Base-by-base conservation (phyloP, 352 stramenopile species). In the Pythium sp. region DNA sequence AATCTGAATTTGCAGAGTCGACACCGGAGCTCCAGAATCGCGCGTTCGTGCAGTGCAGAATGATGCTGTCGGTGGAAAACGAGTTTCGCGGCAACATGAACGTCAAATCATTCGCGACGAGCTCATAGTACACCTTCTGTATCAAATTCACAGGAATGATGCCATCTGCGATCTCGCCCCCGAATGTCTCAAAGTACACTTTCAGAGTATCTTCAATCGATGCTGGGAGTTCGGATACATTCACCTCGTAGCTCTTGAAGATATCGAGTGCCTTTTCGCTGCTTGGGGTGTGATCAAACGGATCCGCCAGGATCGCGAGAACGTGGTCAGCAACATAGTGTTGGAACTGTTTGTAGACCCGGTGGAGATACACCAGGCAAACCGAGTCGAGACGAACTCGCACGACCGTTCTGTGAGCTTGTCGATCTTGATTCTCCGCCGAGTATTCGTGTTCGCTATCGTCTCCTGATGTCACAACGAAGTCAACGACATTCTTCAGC, bases 261-360 rank as follows among this genome's bases (percentile, higher is more conserved):
- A 88, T 58, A 18, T 11, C 53, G 15, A 53, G 54, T 41, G 76
- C 61, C 53, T 81, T 81, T 32, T 76, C 65, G 62, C 46, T 59
- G 14, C 65, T 86, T 38, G 73, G 72, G 28, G 24, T 69, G 26
- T 67, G 61, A 47, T 76, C 72, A 34, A 87, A 69, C 12, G 68
- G 70, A 56, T 80, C 69, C 30, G 53, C 70, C 12, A 71, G 26
- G 14, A 82, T 49, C 43, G 67, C 11, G 61, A 72, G 15, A 30
- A 93, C 24, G 54, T 93, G 81, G 54, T 95, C 87, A 54, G 74
- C 55, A 22, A 93, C 30, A 61, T 88, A 94, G 63, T 94, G 85
- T 18, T 91, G 74, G 49, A 93, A 91, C 66, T 96, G 89, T 62
- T 96, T 96, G 75, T 91, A 92, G 38, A 96, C 81, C 36, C 89